These are phyloP conservation scores for Aurifilum marmelostoma DNA, from an alignment of 2,329 filamentous ascomycete species.

Conservation along the genomic window DNA sequence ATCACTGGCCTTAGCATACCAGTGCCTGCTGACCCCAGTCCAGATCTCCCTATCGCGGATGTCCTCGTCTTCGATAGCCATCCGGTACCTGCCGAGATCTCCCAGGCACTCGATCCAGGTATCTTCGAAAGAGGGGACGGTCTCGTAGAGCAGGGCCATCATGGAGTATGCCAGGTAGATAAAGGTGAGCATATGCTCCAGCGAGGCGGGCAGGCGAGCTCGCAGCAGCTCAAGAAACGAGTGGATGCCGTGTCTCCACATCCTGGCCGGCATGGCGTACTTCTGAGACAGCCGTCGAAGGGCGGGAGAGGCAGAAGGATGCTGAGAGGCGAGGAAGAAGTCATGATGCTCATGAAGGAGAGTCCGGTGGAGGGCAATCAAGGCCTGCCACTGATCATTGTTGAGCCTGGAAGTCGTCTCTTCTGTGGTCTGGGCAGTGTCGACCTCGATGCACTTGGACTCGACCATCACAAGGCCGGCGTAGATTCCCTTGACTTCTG, in stretches of 20 bases:
- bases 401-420: conserved; percentile 50
- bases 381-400: conserved; percentile 78
- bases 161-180: conserved; percentile 89
- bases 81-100: conserved; percentile 78
- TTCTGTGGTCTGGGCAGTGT: conserved; percentile 60
- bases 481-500: conserved; percentile 84
- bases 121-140: conserved; percentile 78
- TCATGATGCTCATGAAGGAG: conserved; percentile 82
- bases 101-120: conserved; percentile 95
- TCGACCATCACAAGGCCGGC: conserved; percentile 85
- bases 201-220: conserved; percentile 71
- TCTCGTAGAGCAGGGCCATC: conserved; percentile 86
- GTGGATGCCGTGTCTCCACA: conserved; percentile 95
- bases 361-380: conserved; percentile 81
- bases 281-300: conserved; percentile 73
- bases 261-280: conserved; percentile 87
- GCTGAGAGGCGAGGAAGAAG: conserved; percentile 85
- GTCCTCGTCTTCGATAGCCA: conserved; percentile 89
- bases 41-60: conserved; percentile 76
- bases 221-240: conserved; percentile 78
- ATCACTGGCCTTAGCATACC: conserved; percentile 84
- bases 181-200: conserved; percentile 90
- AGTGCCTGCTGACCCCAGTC: conserved; percentile 77
- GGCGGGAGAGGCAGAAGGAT: conserved; percentile 73
- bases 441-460: conserved; percentile 82